These are phyloP conservation scores for Apiospora hydei DNA, from an alignment of 2,329 filamentous ascomycete genomes.

Conservation along the genomic window DNA sequence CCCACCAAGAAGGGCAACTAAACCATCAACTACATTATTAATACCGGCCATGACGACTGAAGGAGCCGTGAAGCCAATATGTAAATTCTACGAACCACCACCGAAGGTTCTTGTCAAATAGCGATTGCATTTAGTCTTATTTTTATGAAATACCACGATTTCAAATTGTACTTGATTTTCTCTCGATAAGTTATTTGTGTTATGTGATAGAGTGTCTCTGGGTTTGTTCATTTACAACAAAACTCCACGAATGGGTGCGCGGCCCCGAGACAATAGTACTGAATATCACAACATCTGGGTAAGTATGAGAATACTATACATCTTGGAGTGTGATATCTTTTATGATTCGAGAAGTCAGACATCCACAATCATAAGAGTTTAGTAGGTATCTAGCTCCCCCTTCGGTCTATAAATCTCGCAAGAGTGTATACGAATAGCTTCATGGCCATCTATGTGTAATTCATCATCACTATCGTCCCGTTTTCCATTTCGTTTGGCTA, in stretches of 20 bases:
- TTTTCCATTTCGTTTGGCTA: neutral
- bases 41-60: neutral
- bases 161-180: neutral
- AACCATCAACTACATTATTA: neutral
- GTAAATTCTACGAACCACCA: neutral
- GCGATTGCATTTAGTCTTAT: constrained; percentile 1
- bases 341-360: neutral
- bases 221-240: neutral
- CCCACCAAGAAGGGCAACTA: constrained; percentile 55
- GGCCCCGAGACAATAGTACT: neutral
- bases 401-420: constrained; percentile 1
- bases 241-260: neutral
- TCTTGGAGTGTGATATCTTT: neutral
- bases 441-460: constrained; percentile 1
- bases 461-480: neutral
- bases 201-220: neutral
- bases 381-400: neutral
- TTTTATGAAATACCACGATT: neutral
- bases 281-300: neutral
- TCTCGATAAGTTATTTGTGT: neutral
- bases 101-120: neutral
- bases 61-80: neutral
- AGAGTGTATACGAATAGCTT: neutral
- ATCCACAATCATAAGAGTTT: neutral
- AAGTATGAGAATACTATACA: too few species aligned